Conservation (phyloP, 495 filamentous ascomycete genomes). For the Sabuloglossum arenarium region DNA sequence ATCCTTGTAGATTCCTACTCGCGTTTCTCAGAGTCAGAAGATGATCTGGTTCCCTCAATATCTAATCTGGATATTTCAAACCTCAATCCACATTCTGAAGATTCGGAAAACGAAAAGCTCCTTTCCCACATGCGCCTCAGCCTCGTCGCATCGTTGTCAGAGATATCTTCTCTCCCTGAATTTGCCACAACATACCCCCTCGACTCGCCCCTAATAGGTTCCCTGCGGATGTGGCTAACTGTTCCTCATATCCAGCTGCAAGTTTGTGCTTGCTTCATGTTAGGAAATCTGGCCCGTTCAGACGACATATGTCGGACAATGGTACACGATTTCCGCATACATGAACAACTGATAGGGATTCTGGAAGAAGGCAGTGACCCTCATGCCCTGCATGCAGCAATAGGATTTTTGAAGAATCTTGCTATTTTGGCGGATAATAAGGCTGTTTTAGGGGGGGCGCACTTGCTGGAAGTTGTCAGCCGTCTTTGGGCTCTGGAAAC, state of each 20-base stretch:
- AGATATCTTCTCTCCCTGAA: slow-evolving; percentile 35
- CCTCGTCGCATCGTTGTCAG: slow-evolving; percentile 36
- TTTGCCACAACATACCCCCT: slow-evolving; percentile 33
- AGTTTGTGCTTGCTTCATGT: slow-evolving; percentile 51
- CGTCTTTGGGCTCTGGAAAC: slow-evolving; percentile 37
- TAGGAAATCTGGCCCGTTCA: slow-evolving; percentile 59
- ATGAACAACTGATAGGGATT: slow-evolving; percentile 31
- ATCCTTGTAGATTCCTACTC: slow-evolving; percentile 16
- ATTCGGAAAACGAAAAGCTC: slow-evolving; percentile 18
- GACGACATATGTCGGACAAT: slow-evolving; percentile 39
- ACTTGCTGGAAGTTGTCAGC: slow-evolving; percentile 31
- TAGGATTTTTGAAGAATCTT: slow-evolving; percentile 65
- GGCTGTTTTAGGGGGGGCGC: slow-evolving; percentile 29
- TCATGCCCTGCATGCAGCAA: slow-evolving; percentile 40
- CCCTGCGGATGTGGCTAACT: slow-evolving; percentile 32
- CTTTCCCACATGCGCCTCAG: slow-evolving; percentile 31
- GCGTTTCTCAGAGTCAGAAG: slow-evolving; percentile 7
- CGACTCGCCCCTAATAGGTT: slow-evolving; percentile 25
- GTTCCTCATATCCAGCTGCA: slow-evolving; percentile 34
- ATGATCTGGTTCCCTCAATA: not conserved
- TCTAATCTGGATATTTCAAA: not conserved
- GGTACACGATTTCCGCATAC: slow-evolving; percentile 29
- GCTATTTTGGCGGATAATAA: slow-evolving; percentile 48
- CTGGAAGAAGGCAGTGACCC: slow-evolving; percentile 24
- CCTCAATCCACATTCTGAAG: not conserved